phyloP scores from a whole-genome alignment of 805 yeast species.

The Lachancea dasiensis region DNA sequence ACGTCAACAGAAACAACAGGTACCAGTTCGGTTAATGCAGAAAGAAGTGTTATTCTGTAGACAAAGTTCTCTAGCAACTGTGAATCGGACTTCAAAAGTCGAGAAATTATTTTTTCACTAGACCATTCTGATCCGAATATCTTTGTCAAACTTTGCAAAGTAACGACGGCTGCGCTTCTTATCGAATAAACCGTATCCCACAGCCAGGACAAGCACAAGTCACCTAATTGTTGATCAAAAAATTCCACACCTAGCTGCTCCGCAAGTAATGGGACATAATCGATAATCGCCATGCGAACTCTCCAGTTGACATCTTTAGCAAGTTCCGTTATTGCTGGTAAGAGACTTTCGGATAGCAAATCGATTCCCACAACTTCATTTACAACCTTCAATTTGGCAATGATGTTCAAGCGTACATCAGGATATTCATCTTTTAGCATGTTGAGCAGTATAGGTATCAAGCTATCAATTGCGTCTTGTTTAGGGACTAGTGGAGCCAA shows the following conservation, averaged over 20 bases:
- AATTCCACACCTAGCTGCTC: slow-evolving; percentile 90
- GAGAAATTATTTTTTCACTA: slow-evolving; percentile 69
- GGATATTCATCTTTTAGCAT: slow-evolving; percentile 97
- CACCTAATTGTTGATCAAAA: slow-evolving; percentile 86
- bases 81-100: slow-evolving; percentile 50
- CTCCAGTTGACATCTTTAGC: slow-evolving; percentile 98
- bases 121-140: slow-evolving; percentile 96
- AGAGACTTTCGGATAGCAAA: slow-evolving; percentile 71
- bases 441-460: slow-evolving; percentile 81
- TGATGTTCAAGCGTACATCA: slow-evolving; percentile 90
- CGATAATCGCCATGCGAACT: slow-evolving; percentile 92
- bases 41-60: slow-evolving; percentile 84
- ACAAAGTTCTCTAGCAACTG: slow-evolving; percentile 58
- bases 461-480: slow-evolving; percentile 71
- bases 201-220: slow-evolving; percentile 92
- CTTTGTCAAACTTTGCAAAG: slow-evolving; percentile 69
- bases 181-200: slow-evolving; percentile 98
- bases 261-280: slow-evolving; percentile 91
- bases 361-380: slow-evolving; percentile 93
- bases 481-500: slow-evolving; percentile 81
- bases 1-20: slow-evolving; percentile 59
- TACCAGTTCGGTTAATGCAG: slow-evolving; percentile 77
- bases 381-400: slow-evolving; percentile 84
- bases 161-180: slow-evolving; percentile 90
- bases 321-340: slow-evolving; percentile 93